Evolutionary conservation across 1,284 basidiomycete genomes (phyloP), one percentile per base, ranked within the genome.

Genomic region (Sparassis latifolia): DNA sequence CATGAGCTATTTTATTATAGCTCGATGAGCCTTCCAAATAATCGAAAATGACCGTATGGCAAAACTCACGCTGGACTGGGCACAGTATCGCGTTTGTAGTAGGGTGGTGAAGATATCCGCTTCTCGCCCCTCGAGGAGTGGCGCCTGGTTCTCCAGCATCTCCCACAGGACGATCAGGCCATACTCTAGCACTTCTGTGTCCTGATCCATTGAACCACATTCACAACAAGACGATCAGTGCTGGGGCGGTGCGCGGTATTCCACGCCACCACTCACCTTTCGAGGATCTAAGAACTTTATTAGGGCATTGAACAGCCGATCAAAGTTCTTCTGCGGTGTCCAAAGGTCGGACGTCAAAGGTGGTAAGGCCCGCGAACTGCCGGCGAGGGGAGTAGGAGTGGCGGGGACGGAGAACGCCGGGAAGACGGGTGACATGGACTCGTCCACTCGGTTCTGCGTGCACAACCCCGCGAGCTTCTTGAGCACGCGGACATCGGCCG

Each of bases 91-190:
- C 46, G 85, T 73, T 50, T 68, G 71, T 53, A 89, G 69, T 51
- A 89, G 69, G 51, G 77, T 71, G 30, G 78, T 72, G 63, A 89
- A 86, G 41, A 88, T 67, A 51, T 86, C 83, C 9, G 78, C 74
- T 69, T 89, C 88, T 53, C 76, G 80, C 33, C 86, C 86, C 62
- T 91, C 88, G 5, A 89, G 67, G 54, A 82, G 76, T 39, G 74
- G 65, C 20, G 76, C 70, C 62, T 88, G 85, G 56, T 82, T 78
- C 59, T 82, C 82, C 10, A 90, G 67, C 60, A 89, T 76, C 67
- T 90, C 87, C 84, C 84, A 90, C 28, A 89, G 59, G 37, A 85
- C 72, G 58, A 90, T 82, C 56, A 91, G 68, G 32, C 81, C 86
- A 59, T 87, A 86, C 61, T 86, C 83, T 33, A 90, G 69, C 53